Conservation (phyloP, 441 rosid species). For the Isatis lusitanica region DNA sequence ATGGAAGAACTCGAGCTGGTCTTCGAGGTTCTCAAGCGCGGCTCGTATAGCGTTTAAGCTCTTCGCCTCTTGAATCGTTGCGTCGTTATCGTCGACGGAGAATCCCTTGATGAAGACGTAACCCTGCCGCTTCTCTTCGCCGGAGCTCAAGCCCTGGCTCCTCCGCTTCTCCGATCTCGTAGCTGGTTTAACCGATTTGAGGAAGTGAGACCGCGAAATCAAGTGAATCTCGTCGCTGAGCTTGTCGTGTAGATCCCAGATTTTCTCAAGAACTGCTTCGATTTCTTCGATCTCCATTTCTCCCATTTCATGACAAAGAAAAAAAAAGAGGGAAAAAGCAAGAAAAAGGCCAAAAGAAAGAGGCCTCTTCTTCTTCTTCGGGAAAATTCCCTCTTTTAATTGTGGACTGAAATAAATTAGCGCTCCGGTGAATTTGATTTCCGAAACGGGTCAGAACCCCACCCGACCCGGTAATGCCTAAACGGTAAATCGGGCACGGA, state of each 20-base stretch:
- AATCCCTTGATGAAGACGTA: conserved; percentile 79
- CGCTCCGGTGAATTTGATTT: conserved; percentile 27
- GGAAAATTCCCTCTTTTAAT: conserved; percentile 22
- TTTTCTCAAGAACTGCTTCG: conserved; percentile 82
- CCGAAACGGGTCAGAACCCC: background rate
- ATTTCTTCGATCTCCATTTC: conserved; percentile 84
- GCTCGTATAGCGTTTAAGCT: conserved; percentile 77
- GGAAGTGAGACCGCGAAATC: conserved; percentile 76
- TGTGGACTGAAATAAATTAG: conserved; percentile 36
- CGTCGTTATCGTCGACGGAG: conserved; percentile 51
- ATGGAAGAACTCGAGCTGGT: conserved; percentile 87
- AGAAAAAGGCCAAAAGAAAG: background rate
- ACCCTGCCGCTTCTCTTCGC: conserved; percentile 51
- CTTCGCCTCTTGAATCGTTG: conserved; percentile 78
- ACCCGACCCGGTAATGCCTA: background rate
- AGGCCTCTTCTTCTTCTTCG: background rate
- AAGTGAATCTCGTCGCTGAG: conserved; percentile 90
- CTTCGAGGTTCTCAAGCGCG: conserved; percentile 92
- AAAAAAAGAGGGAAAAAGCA: background rate
- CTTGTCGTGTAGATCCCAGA: conserved; percentile 95
- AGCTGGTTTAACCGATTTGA: conserved; percentile 51
- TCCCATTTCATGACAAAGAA: conserved; percentile 49
- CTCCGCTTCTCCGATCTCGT: conserved; percentile 47
- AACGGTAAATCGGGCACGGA: background rate
- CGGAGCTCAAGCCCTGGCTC: conserved; percentile 30